Evolutionary conservation across 352 stramenopile genomes (phyloP).

Genomic region (Achlya hypogyna): DNA sequence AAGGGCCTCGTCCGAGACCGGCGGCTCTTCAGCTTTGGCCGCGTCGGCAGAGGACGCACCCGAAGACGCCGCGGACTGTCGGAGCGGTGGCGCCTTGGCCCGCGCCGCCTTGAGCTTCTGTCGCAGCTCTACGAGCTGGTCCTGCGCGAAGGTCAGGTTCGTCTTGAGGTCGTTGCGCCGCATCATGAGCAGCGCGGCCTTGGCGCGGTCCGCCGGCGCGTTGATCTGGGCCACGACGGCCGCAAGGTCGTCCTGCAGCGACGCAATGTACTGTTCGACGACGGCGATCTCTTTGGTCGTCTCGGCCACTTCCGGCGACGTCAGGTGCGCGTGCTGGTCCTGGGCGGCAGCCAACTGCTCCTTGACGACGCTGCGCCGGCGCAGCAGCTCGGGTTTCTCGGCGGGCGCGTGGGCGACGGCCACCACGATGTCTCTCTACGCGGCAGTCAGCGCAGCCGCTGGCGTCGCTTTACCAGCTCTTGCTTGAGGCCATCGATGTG

Average conservation of each 20-base stretch:
- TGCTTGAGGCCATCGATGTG: conserved; percentile 11
- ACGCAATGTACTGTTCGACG: conserved; percentile 12
- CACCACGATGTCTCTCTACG: conserved; percentile 6
- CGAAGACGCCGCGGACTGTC: neutral
- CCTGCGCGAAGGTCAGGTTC: conserved; percentile 11
- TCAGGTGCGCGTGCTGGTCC: neutral
- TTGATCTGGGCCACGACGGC: neutral
- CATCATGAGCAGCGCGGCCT: neutral
- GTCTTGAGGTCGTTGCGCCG: conserved; percentile 17
- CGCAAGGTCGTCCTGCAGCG: conserved; percentile 10
- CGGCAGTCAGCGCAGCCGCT: neutral
- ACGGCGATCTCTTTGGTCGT: neutral
- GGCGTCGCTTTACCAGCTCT: conserved; percentile 7
- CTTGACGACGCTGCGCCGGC: conserved; percentile 7
- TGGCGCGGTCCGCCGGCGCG: neutral
- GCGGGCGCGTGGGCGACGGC: neutral
- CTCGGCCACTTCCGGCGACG: neutral
- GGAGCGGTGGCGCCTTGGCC: neutral
- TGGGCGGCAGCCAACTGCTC: neutral
- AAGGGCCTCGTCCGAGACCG: neutral
- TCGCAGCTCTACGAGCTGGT: conserved; percentile 4
- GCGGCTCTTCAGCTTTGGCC: neutral
- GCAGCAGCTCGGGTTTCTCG: conserved; percentile 7
- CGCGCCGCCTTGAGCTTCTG: neutral
- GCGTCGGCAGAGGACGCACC: neutral